Evolutionary conservation across 345 rosid species (phyloP).

Genomic region (Eucalyptus melliodora): DNA sequence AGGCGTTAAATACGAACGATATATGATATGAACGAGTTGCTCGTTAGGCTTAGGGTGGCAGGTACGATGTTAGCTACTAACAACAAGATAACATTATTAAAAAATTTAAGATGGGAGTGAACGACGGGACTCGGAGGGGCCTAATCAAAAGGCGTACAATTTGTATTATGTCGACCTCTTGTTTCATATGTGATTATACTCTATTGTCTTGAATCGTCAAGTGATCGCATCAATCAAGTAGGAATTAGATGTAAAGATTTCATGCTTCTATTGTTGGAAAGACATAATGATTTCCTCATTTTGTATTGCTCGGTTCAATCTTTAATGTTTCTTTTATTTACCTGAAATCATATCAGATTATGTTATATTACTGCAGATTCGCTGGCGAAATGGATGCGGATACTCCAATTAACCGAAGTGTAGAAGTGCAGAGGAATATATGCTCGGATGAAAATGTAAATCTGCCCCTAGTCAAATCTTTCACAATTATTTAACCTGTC

Average conservation of each 20-base stretch:
- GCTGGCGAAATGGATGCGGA: background rate
- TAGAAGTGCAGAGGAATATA: background rate
- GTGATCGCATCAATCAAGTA: background rate
- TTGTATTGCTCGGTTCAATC: background rate
- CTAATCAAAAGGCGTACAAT: background rate
- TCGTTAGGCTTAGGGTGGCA: background rate
- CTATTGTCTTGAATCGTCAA: background rate
- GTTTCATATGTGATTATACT: background rate
- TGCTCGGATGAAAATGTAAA: background rate
- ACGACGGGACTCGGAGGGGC: background rate
- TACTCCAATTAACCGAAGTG: background rate
- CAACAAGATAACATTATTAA: background rate
- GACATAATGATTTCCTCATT: background rate
- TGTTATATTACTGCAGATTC: background rate
- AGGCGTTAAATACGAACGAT: background rate
- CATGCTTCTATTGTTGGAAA: background rate
- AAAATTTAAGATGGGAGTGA: background rate
- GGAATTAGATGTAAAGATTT: background rate
- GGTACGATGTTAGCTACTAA: background rate
- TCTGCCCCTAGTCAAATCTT: background rate
- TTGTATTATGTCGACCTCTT: too few species aligned
- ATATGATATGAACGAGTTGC: background rate
- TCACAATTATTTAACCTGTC: background rate
- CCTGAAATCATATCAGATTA: background rate
- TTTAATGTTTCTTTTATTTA: background rate